phyloP scores from a whole-genome alignment of 2,329 filamentous ascomycete genomes.

The Fusarium liriodendri region DNA sequence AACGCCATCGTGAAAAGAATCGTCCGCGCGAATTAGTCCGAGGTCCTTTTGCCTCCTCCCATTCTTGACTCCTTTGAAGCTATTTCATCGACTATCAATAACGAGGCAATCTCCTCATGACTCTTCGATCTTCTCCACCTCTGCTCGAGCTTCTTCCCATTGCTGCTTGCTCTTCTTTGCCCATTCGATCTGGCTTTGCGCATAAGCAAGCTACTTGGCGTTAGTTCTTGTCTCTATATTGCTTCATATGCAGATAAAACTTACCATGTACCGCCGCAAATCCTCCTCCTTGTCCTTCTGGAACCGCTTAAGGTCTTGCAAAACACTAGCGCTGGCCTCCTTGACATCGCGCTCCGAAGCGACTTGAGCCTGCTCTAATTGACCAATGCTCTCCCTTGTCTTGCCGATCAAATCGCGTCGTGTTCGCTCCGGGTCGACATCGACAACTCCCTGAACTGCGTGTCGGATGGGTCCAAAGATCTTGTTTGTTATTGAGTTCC shows the following conservation, averaged over 20 bases:
- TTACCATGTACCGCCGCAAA: conserved; percentile 93
- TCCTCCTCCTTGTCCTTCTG: conserved; percentile 97
- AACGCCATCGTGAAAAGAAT: conserved; percentile 13
- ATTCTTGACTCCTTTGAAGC: conserved; percentile 16
- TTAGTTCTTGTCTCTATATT: conserved; percentile 29
- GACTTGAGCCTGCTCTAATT: conserved; percentile 91
- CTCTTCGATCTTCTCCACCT: conserved; percentile 88
- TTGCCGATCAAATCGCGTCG: conserved; percentile 94
- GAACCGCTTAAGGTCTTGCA: conserved; percentile 92
- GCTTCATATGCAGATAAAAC: conserved; percentile 48
- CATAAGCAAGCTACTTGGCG: conserved; percentile 80
- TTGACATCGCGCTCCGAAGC: conserved; percentile 92
- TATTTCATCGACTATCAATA: conserved; percentile 5
- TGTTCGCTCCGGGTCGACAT: conserved; percentile 94
- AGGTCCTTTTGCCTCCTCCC: conserved; percentile 19
- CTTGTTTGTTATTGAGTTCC: conserved; percentile 92
- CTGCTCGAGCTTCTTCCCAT: conserved; percentile 89
- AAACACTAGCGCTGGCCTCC: conserved; percentile 87
- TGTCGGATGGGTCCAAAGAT: conserved; percentile 96
- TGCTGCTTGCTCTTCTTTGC: conserved; percentile 89
- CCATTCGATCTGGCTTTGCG: conserved; percentile 94
- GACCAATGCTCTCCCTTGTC: conserved; percentile 85
- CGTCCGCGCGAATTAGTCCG: conserved; percentile 31
- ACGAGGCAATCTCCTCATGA: conserved; percentile 48
- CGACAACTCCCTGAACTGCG: conserved; percentile 94